Percentiles rank a stretch among this genome's conserved stretches.
These are phyloP conservation scores for Fusarium illudens DNA, from an alignment of 2,329 filamentous ascomycete species.

Conservation along the genomic window DNA sequence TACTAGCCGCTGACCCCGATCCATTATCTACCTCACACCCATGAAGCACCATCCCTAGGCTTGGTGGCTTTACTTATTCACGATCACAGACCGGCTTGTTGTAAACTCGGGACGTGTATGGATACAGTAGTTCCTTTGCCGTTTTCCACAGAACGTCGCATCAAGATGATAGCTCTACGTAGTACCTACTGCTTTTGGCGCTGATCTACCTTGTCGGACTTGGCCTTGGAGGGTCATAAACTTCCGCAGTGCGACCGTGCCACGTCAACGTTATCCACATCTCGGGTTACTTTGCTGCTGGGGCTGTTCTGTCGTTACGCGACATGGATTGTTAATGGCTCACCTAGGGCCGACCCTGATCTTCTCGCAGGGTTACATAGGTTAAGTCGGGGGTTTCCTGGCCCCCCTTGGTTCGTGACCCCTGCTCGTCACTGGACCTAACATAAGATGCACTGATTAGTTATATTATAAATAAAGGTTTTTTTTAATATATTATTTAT, in stretches of 20 bases:
- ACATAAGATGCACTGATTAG: no score
- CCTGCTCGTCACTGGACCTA: no score
- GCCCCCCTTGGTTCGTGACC: no score
- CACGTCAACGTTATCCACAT: constrained; percentile 17
- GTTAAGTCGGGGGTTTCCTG: no score
- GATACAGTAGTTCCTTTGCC: background rate
- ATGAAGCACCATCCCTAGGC: background rate
- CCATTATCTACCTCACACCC: background rate
- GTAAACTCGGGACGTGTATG: constrained; percentile 3
- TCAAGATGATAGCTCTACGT: constrained; percentile 1
- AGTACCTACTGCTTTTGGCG: no score
- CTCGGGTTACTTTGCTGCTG: background rate
- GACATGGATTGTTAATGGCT: no score
- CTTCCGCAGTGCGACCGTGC: constrained; percentile 5
- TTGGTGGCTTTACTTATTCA: background rate
- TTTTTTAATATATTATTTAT: no score
- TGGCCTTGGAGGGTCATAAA: constrained; percentile 6
- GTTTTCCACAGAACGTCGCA: constrained; percentile 4
- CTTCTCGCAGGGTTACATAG: no score
- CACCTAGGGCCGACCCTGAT: no score
- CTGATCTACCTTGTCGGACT: constrained; percentile 1
- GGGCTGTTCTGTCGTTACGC: background rate
- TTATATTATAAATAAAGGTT: no score
- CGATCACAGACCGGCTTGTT: background rate
- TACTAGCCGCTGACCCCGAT: background rate